phyloP scores from a whole-genome alignment of 371 early-diverging fungal genomes.

The Chytridium lagenaria region DNA sequence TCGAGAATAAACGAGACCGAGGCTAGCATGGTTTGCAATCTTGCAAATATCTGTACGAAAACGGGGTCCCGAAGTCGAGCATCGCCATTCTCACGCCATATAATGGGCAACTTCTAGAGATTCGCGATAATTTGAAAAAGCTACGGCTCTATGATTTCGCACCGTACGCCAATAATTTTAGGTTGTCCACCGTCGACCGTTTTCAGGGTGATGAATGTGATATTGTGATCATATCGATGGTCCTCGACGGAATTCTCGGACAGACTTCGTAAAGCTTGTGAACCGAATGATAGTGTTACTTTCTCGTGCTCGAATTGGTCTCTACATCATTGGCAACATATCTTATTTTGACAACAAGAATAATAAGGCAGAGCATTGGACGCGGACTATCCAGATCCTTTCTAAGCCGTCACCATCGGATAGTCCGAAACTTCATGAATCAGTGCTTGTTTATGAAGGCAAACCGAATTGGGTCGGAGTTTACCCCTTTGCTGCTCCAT shows the following conservation, averaged over 20 bases:
- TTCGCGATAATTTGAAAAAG: slow-evolving; percentile 16
- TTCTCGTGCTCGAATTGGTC: slow-evolving; percentile 40
- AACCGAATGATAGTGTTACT: slow-evolving; percentile 48
- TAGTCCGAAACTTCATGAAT: not conserved
- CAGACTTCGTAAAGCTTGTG: slow-evolving; percentile 37
- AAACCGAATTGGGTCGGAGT: slow-evolving; percentile 18
- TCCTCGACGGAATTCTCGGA: slow-evolving; percentile 37
- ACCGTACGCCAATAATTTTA: not conserved
- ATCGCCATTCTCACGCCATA: slow-evolving; percentile 47
- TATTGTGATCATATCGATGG: slow-evolving; percentile 36
- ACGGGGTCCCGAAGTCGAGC: slow-evolving; percentile 37
- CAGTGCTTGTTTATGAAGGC: not conserved
- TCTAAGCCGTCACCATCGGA: slow-evolving; percentile 20
- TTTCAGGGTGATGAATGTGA: slow-evolving; percentile 42
- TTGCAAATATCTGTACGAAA: slow-evolving; percentile 26
- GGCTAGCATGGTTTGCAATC: slow-evolving; percentile 32
- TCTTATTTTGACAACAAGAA: slow-evolving; percentile 34
- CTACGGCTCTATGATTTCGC: not conserved
- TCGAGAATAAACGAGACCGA: slow-evolving; percentile 36
- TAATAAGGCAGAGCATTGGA: slow-evolving; percentile 35
- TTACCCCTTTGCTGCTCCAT: slow-evolving; percentile 38
- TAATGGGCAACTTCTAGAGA: slow-evolving; percentile 39
- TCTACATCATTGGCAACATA: slow-evolving; percentile 37
- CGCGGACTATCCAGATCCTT: slow-evolving; percentile 27
- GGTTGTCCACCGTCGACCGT: slow-evolving; percentile 38